phyloP scores from a whole-genome alignment of 768 basidiomycete genomes.

The Amanita exitialis region DNA sequence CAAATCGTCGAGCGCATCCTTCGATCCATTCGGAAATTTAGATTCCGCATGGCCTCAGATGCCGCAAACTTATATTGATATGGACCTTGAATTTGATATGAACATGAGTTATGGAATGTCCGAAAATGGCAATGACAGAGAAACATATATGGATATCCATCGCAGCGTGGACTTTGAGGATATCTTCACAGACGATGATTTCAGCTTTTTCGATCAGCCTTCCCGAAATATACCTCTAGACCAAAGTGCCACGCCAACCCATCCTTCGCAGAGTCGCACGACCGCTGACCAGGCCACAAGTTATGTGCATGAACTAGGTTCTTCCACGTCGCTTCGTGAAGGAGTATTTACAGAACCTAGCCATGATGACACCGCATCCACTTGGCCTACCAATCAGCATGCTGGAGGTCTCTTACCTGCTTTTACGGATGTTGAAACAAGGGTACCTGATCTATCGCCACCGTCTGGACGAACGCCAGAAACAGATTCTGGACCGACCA shows the following conservation, averaged over 20 bases:
- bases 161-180: conserved; percentile 41
- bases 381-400: conserved; percentile 18
- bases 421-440: conserved; percentile 15
- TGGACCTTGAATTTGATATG: conserved; percentile 40
- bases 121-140: conserved; percentile 21
- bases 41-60: conserved; percentile 30
- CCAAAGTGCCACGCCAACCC: neutral
- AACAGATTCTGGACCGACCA: conserved; percentile 36
- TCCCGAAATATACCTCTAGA: conserved; percentile 13
- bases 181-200: conserved; percentile 80
- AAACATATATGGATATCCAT: conserved; percentile 14
- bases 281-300: conserved; percentile 7
- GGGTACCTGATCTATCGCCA: conserved; percentile 32
- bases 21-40: conserved; percentile 34
- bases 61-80: conserved; percentile 28
- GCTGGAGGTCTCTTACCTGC: conserved; percentile 21
- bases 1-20: conserved; percentile 18
- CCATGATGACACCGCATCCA: conserved; percentile 9
- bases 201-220: conserved; percentile 75
- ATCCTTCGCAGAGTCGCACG: neutral
- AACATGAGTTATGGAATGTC: conserved; percentile 13
- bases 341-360: neutral
- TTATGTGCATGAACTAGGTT: neutral
- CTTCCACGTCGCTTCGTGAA: neutral
- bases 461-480: conserved; percentile 40